Conservation (phyloP, 352 stramenopile species). For the Phytopythium kandeliae region DNA sequence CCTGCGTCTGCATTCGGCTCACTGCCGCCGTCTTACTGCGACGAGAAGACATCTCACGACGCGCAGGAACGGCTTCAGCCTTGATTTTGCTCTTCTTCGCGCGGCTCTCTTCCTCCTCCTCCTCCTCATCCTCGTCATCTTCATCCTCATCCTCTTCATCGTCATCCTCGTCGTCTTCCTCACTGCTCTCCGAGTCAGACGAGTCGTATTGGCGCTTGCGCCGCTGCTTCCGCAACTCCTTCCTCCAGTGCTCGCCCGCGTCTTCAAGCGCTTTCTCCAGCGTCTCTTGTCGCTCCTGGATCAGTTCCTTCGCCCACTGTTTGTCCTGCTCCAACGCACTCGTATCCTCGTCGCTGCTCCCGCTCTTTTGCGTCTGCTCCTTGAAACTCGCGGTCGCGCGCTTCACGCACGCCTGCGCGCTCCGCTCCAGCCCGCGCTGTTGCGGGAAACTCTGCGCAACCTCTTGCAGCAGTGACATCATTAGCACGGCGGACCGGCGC, state of each 20-base stretch:
- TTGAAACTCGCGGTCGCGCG: slow-evolving; percentile 28
- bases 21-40: slow-evolving; percentile 53
- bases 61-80: slow-evolving; percentile 9
- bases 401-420: slow-evolving; percentile 39
- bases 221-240: slow-evolving; percentile 22
- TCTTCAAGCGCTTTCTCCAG: slow-evolving; percentile 30
- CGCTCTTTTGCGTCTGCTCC: slow-evolving; percentile 21
- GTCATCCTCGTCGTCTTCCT: slow-evolving; percentile 18
- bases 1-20: slow-evolving; percentile 52
- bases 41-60: slow-evolving; percentile 37
- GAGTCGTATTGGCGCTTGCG: slow-evolving; percentile 15
- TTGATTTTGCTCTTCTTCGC: slow-evolving; percentile 6
- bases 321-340: slow-evolving; percentile 33
- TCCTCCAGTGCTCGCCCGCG: slow-evolving; percentile 28
- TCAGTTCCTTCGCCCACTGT: slow-evolving; percentile 36
- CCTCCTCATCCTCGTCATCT: background rate
- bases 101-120: slow-evolving; percentile 6
- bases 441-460: slow-evolving; percentile 35
- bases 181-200: slow-evolving; percentile 31
- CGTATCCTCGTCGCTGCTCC: slow-evolving; percentile 1
- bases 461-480: slow-evolving; percentile 44
- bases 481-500: slow-evolving; percentile 41
- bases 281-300: slow-evolving; percentile 34
- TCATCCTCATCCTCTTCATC: slow-evolving; percentile 19
- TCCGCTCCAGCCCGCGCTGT: slow-evolving; percentile 38